Base-by-base conservation (phyloP, 208 protist species). In the Giardia duodenalis region DNA sequence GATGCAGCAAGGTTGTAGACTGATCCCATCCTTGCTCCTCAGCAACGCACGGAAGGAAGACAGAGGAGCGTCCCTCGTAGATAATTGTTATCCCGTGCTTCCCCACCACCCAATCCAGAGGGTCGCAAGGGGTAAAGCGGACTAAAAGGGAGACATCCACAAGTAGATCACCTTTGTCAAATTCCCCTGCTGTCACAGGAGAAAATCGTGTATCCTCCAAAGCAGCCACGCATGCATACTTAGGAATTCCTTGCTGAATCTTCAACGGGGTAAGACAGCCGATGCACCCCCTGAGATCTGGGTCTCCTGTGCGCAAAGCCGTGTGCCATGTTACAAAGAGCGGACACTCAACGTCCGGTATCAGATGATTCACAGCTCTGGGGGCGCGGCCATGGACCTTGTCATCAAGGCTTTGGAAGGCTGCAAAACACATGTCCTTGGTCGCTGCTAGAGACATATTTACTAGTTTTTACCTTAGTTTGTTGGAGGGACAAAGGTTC, bases 51-150 rank as follows among this genome's bases (percentile, higher is more conserved):
- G 86, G 86, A 44, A 89, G 86, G 42, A 45, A 89, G 19, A 44
- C 44, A 45, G 19, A 4, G 42, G 19, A 45, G 3, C 42, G 4
- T 46, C 86, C 86, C 42, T 44, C 4, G 44, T 89, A 89, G 44
- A 45, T 89, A 42, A 89, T 89, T 89, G 42, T 4, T 4, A 89
- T 89, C 86, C 86, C 86, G 44, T 89, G 86, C 42, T 89, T 89
- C 10, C 86, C 86, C 3, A 89, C 86, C 86, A 45, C 39, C 86
- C 86, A 89, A 45, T 89, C 86, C 4, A 89, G 44, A 10, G 86
- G 19, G 86, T 89, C 86, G 19, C 4, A 4, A 19, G 39, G 86
- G 19, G 4, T 4, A 42, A 45, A 89, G 42, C 44, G 4, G 4
- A 89, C 86, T 45, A 89, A 89, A 4, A 89, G 86, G 4, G 86